Conservation (phyloP, 805 yeast genomes). For the Wickerhamiella azyma region DNA sequence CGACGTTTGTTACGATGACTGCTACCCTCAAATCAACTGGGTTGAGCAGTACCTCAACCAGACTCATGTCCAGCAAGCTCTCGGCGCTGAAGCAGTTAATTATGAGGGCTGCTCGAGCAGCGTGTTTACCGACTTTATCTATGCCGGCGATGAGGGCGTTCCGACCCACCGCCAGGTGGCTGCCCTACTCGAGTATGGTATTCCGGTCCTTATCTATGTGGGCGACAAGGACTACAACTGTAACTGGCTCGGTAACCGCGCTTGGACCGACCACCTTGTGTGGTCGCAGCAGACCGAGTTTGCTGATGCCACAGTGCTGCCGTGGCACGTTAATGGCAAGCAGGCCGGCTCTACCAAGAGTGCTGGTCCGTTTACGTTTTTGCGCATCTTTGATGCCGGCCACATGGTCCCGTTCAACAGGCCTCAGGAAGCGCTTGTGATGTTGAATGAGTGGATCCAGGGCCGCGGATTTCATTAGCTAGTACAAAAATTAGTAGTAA, state of each 20-base stretch:
- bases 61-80: constrained; percentile 57
- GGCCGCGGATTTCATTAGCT: neutral
- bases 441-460: constrained; percentile 72
- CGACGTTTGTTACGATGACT: constrained; percentile 59
- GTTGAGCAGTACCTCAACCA: constrained; percentile 64
- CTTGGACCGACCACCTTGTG: constrained; percentile 62
- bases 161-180: constrained; percentile 68
- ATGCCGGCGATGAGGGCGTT: constrained; percentile 86
- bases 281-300: constrained; percentile 49
- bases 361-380: constrained; percentile 58
- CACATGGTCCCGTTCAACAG: constrained; percentile 94
- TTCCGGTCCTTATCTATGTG: constrained; percentile 86
- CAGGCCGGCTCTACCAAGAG: constrained; percentile 61
- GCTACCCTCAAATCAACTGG: constrained; percentile 61
- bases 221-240: constrained; percentile 95
- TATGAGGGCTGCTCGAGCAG: constrained; percentile 43
- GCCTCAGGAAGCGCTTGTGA: constrained; percentile 60
- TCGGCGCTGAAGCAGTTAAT: constrained; percentile 66
- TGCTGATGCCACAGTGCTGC: constrained; percentile 26
- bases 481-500: too few relatives aligned
- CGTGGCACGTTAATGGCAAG: constrained; percentile 32
- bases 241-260: constrained; percentile 90
- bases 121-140: constrained; percentile 64
- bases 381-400: constrained; percentile 80
- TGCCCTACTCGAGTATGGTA: constrained; percentile 50